phyloP scores from a whole-genome alignment of 2,329 filamentous ascomycete species.

The Botrytis fabae region DNA sequence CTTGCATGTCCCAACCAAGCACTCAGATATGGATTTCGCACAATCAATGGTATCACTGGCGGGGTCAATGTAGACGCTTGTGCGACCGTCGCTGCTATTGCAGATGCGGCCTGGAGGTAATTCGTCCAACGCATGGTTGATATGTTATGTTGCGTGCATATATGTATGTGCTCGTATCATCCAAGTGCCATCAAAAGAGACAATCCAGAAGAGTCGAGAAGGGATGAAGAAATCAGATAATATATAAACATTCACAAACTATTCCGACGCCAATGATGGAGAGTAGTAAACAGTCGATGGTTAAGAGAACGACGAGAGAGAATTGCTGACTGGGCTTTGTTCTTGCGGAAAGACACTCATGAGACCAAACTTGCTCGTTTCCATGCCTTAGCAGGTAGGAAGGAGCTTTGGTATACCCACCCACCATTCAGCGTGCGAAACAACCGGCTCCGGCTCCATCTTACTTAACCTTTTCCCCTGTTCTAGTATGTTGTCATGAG shows the following conservation, averaged over 20 bases:
- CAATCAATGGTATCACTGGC: slow-evolving; percentile 57
- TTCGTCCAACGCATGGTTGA: slow-evolving; percentile 38
- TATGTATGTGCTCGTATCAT: slow-evolving; percentile 1
- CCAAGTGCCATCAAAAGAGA: neutral
- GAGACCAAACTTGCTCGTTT: neutral
- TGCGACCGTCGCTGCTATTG: slow-evolving; percentile 36
- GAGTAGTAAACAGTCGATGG: neutral
- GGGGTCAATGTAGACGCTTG: slow-evolving; percentile 55
- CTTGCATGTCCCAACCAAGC: slow-evolving; percentile 66
- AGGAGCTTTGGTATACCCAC: neutral
- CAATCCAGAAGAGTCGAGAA: neutral
- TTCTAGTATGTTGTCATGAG: slow-evolving; percentile 6
- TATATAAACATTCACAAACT: neutral
- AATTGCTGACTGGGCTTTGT: neutral
- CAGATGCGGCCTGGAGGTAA: slow-evolving; percentile 36
- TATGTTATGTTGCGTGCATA: slow-evolving; percentile 6
- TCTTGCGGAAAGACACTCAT: neutral
- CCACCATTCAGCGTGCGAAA: neutral
- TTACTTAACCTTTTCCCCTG: neutral
- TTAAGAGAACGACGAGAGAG: neutral
- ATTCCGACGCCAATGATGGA: neutral
- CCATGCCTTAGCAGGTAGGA: neutral
- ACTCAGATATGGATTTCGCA: slow-evolving; percentile 61
- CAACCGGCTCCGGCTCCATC: neutral
- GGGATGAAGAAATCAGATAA: neutral